Evolutionary conservation across 441 rosid species (phyloP).

Genomic region (California macrophylla): DNA sequence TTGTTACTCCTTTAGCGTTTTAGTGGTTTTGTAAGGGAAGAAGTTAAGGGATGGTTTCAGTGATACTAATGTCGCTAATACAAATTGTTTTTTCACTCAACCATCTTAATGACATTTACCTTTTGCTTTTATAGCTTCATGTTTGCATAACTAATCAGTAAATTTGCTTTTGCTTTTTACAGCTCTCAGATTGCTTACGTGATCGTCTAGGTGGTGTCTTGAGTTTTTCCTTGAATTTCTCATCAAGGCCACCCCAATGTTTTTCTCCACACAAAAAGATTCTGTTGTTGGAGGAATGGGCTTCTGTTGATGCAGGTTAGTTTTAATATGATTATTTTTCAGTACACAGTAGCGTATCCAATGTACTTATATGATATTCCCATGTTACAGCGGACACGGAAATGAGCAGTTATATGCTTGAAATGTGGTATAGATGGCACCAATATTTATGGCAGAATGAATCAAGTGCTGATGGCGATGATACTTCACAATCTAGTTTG

Average conservation of each 20-base stretch:
- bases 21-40: neutral
- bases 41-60: neutral
- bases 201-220: conserved; percentile 42
- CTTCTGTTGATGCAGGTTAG: conserved; percentile 45
- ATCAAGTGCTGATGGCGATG: conserved; percentile 28
- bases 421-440: conserved; percentile 96
- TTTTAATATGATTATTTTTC: conserved; percentile 1
- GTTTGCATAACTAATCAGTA: neutral
- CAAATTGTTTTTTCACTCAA: neutral
- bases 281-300: conserved; percentile 81
- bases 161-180: conserved; percentile 14
- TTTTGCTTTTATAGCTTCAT: neutral
- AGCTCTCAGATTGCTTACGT: conserved; percentile 41
- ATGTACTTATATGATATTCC: conserved; percentile 15
- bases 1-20: neutral
- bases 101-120: neutral
- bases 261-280: conserved; percentile 71
- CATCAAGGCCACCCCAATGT: conserved; percentile 73
- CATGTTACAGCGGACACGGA: conserved; percentile 47
- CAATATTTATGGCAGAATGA: conserved; percentile 69
- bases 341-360: conserved; percentile 5
- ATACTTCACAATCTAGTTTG: conserved; percentile 42
- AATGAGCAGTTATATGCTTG: conserved; percentile 59
- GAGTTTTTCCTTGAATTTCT: conserved; percentile 46
- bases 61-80: neutral